Evolutionary conservation across 352 stramenopile species (phyloP), one percentile per base, ranked within the genome.

Genomic region (Pythium coloratum): DNA sequence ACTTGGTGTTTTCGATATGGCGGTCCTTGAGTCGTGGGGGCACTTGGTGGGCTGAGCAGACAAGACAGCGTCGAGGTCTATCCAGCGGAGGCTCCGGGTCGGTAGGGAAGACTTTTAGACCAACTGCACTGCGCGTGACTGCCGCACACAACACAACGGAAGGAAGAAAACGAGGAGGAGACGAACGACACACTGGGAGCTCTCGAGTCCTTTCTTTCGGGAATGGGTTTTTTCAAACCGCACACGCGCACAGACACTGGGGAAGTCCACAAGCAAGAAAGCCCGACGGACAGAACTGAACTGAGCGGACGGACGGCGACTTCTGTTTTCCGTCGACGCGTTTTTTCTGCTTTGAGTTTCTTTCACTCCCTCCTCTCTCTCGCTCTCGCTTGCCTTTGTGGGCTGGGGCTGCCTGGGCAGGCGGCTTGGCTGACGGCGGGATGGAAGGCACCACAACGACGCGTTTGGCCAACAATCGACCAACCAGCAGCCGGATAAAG

Each of bases 281-380:
- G 28, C 28, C 28, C 28, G 28, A 30, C 28, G 28, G 28, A 30
- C 28, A 30, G 28, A 42, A 42, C 34, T 42, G 34, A 14, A 42
- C 28, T 46, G 14, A 16, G 4, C 18, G 5, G 42, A 49, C 38
- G 42, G 16, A 26, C 9, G 42, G 42, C 42, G 14, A 26, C 14
- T 49, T 49, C 42, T 49, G 42, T 49, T 49, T 49, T 49, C 42
- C 42, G 42, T 49, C 42, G 18, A 49, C 14, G 10, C 42, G 42
- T 49, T 20, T 49, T 49, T 49, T 49, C 42, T 49, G 42, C 42
- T 49, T 49, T 49, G 42, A 49, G 42, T 49, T 30, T 30, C 42
- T 49, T 26, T 49, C 42, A 26, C 42, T 20, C 42, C 18, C 42
- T 49, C 42, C 42, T 49, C 40, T 20, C 40, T 20, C 40, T 42